Base-by-base conservation (phyloP, 192 early-diverging fungal species). In the Gryganskiella cystojenkinii region DNA sequence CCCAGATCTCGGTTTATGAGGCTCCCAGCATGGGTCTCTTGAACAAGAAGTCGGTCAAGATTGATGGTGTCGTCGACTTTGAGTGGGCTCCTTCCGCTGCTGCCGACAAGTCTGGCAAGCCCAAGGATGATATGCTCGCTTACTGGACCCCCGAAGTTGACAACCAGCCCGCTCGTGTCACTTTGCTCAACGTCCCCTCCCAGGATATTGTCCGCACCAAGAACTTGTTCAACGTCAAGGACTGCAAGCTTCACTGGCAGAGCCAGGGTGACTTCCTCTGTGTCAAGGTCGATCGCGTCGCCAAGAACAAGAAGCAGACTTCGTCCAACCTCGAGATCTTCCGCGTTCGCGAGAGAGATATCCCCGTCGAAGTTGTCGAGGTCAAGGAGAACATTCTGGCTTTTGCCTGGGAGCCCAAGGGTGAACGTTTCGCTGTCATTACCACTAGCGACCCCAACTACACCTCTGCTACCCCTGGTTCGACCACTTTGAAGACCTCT, bases 91-190 rank as follows among this genome's bases (percentile, higher is more conserved):
- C 92, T 51, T 73, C 64, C n/a, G 60, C 83, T 25, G 59, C 54
- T 8, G 54, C 57, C 20, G 80, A 57, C 34, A 81, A 81, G 65
- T 44, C 64, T 54, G 75, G 82, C 45, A 79, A 83, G 49, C 44
- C 56, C 42, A 83, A 81, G 63, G 90, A 90, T 54, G 87, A 96
- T 73, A 69, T 93, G 52, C 71, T 99, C 27, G 89, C 92, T 45
- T 99, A 95, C 87, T 99, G 97, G 97, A 97, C 94, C 37, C 97
- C 97, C 35, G 95, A 98, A 80, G 85, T 91, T 61, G 96, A 92
- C 67, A 92, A 98, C 83, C 96, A 95, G 80, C 98, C 98, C 34
- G 98, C 98, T 3, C 90, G 97, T 75, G 97, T 98, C n/a, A 96
- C 94, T 24, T 70, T 99, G 34, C 79, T 96, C 65, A 83, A 85